Conservation (phyloP, 495 filamentous ascomycete species). For the Aspergillus campestris region DNA sequence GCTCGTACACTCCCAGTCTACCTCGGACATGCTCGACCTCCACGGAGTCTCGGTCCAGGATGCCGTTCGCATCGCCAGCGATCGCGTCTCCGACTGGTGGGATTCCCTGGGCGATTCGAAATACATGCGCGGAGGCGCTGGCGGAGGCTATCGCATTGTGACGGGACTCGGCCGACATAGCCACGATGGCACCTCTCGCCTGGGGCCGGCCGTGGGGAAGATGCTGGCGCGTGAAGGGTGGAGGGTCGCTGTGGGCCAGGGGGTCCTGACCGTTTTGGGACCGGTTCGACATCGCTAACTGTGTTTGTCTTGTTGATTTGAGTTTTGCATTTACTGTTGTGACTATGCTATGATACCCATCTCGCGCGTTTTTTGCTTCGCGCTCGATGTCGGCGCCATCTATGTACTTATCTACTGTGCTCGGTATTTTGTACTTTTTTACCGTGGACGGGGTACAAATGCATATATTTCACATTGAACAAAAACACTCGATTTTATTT, state of each 20-base stretch:
- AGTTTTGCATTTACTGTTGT: background rate
- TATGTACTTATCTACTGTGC: too few relatives aligned
- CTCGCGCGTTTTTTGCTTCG: too few relatives aligned
- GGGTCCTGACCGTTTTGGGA: slow-evolving; percentile 57
- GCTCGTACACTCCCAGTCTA: slow-evolving; percentile 54
- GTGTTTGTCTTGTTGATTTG: slow-evolving; percentile 1
- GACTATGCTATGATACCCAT: too few relatives aligned
- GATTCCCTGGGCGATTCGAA: slow-evolving; percentile 52
- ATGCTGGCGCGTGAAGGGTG: slow-evolving; percentile 73
- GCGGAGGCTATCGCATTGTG: slow-evolving; percentile 58
- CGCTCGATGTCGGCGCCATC: too few relatives aligned
- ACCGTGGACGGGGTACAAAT: too few relatives aligned
- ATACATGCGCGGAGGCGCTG: slow-evolving; percentile 33
- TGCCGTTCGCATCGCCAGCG: slow-evolving; percentile 64
- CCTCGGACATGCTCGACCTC: slow-evolving; percentile 54
- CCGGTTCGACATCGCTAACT: slow-evolving; percentile 22
- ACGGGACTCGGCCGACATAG: slow-evolving; percentile 77
- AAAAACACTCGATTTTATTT: too few relatives aligned
- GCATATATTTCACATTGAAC: too few relatives aligned
- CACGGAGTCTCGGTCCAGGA: slow-evolving; percentile 78
- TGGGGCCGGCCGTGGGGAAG: slow-evolving; percentile 74
- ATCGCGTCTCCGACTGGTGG: slow-evolving; percentile 73
- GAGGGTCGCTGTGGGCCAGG: slow-evolving; percentile 63
- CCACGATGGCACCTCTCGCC: slow-evolving; percentile 59
- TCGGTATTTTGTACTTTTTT: too few relatives aligned